Percentiles rank a stretch among this genome's conserved stretches.
Conservation (phyloP, 1,139 yeast species). For the Eremothecium sinecaudum region DNA sequence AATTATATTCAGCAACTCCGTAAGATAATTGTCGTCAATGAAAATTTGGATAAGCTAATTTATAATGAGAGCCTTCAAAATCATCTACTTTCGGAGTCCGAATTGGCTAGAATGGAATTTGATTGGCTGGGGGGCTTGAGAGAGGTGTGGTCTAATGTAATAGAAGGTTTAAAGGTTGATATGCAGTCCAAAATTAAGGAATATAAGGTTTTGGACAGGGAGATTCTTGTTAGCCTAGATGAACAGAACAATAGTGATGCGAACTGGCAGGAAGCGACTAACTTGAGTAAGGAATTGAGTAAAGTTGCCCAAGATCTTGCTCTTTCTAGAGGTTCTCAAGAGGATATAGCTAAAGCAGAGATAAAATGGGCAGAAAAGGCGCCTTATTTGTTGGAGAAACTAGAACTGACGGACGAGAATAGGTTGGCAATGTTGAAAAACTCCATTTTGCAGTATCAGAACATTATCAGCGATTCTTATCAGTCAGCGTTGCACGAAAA, state of each 20-base stretch:
- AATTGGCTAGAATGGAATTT: constrained; percentile 35
- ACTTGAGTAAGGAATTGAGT: constrained; percentile 35
- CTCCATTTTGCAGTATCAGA: constrained; percentile 58
- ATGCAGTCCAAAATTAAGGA: constrained; percentile 44
- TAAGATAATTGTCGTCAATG: constrained; percentile 39
- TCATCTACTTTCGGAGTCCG: constrained; percentile 30
- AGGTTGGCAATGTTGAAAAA: constrained; percentile 64
- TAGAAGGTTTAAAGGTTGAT: constrained; percentile 46
- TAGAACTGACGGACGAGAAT: constrained; percentile 62
- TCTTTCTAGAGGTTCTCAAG: constrained; percentile 21
- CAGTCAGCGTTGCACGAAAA: constrained; percentile 41
- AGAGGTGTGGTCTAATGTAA: constrained; percentile 49
- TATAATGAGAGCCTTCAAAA: constrained; percentile 29
- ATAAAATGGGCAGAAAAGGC: constrained; percentile 64
- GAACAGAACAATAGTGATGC: constrained; percentile 46
- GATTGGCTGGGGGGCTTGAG: constrained; percentile 47
- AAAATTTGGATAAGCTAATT: constrained; percentile 33
- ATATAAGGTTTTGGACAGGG: constrained; percentile 44
- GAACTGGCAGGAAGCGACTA: constrained; percentile 39
- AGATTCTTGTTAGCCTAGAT: constrained; percentile 47
- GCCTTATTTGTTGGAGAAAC: constrained; percentile 64
- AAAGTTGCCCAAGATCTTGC: constrained; percentile 34
- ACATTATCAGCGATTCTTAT: constrained; percentile 44
- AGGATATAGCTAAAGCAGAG: constrained; percentile 16
- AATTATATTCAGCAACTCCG: constrained; percentile 45